Evolutionary conservation across 352 stramenopile species (phyloP), one percentile per base, ranked within the genome.

Genomic region (Globisporangium heterothallicum): DNA sequence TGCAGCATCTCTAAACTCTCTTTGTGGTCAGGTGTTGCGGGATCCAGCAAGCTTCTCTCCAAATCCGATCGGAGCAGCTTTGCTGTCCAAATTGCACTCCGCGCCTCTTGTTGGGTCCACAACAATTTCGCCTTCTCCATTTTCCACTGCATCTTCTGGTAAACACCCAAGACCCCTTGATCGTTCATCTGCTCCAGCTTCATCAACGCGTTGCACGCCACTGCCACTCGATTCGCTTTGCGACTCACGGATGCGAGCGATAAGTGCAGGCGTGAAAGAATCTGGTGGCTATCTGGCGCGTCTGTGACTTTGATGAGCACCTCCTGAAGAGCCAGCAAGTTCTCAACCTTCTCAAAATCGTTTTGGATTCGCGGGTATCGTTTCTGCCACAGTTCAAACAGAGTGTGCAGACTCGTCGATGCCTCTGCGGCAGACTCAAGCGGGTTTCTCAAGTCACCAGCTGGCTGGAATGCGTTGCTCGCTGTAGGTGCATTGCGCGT

Each of bases 41-140:
- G 60, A 16, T 68, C 51, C 10, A 71, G 16, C 30, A 83, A 46
- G 26, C 55, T 50, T 36, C 12, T 21, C 8, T 61, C 56, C 24
- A 92, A 19, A 14, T 90, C 77, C 4, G 49, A 58, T 14, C 61
- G 68, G 18, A 90, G 49, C 3, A 77, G 61, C 30, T 92, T 86
- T 0, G 77, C 79, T 2, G 71, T 75, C 71, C 68, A 87, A 27
- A 95, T 86, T 12, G 82, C 82, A 64, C 80, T 90, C 2, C 77
- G 66, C 16, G 63, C 59, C 47, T 95, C 84, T 13, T 72, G 66
- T 24, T 92, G 74, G n/a, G 60, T 79, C 79, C 82, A 95, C 9
- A 91, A 55, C 12, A 93, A 52, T 52, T 90, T 89, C 2, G 82
- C 77, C 24, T 85, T 86, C 50, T 93, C 70, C 57, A 92, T 77